Evolutionary conservation across 2,329 filamentous ascomycete genomes (phyloP), one percentile per base, ranked within the genome.

Genomic region (Rutstroemia sp.): DNA sequence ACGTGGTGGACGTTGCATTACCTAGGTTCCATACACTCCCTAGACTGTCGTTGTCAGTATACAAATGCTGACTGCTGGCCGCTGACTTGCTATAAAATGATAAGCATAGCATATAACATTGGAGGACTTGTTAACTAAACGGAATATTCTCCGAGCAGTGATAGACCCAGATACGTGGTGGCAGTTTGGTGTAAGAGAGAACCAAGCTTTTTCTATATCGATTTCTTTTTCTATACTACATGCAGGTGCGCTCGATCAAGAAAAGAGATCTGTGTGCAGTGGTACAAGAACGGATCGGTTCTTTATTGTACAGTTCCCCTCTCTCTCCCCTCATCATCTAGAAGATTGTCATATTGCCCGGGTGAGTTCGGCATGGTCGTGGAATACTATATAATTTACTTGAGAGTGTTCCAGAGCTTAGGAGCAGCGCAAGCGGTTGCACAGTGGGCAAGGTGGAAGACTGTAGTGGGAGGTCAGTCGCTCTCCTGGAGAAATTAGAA

Each of bases 401-500:
- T 95, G 73, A 97, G 88, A 75, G 85, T 78, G 64, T 86, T 82
- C 84, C 90, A 99, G 69, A 99, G 87, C 86, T 96, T 96, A 70
- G 92, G 92, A 55, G 94, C 94, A 62, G 94, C 92, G 73, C 94
- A 99, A 72, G 87, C 79, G 69, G 83, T 89, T 63, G 92, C 90
- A 79, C 94, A 99, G 82, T 97, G 94, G 68, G 89, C 86, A 68
- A 99, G 89, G 77, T 99, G 92, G 88, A 99, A 99, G 81, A 96
- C 92, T 96, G 67, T n/a, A 51, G 53, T 46, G 12, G 34, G 19
- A 39, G 9, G 19, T 59, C 23, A 59, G 55, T 47, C n/a, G 7
- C 27, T 4, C 2, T 14, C 10, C 23, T 12, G 19, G 21, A 6
- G 16, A 47, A 16, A 12, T 23, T 16, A 8, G 21, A 27, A 44